These are phyloP conservation scores for Coffea eugenioides DNA, from an alignment of 257 asterid genomes.

Conservation along the genomic window DNA sequence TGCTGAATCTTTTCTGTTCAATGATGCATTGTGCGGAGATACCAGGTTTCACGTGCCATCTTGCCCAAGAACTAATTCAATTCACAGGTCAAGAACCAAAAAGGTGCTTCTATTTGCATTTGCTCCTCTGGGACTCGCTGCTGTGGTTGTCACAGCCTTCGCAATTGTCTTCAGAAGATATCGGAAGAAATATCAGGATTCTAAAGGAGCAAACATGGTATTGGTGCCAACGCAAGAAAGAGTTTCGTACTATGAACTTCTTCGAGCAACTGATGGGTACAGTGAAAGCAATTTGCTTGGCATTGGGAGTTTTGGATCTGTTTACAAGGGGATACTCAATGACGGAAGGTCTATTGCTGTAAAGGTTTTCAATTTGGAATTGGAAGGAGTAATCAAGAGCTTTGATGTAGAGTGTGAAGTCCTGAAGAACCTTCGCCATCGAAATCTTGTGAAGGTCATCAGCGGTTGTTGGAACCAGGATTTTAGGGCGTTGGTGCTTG, in stretches of 20 bases:
- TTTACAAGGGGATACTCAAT: constrained; percentile 6
- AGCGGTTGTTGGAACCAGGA: constrained; percentile 1
- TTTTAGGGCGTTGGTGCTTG: constrained; percentile 14
- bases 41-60: constrained; percentile 1
- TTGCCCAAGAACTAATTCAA: background rate
- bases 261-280: constrained; percentile 1
- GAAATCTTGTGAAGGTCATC: constrained; percentile 11
- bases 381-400: constrained; percentile 5
- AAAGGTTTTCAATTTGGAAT: constrained; percentile 12
- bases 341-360: constrained; percentile 11
- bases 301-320: constrained; percentile 7
- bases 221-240: background rate
- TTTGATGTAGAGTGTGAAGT: constrained; percentile 12
- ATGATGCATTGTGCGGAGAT: constrained; percentile 19
- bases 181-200: background rate
- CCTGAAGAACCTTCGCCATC: constrained; percentile 2
- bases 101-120: background rate
- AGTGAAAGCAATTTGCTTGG: constrained; percentile 13
- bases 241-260: constrained; percentile 10
- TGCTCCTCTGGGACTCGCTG: background rate
- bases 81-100: background rate
- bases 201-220: background rate
- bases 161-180: background rate
- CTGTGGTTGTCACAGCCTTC: background rate
- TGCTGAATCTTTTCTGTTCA: background rate